phyloP scores from a whole-genome alignment of 2,329 filamentous ascomycete species.

The Venturia pyrina region DNA sequence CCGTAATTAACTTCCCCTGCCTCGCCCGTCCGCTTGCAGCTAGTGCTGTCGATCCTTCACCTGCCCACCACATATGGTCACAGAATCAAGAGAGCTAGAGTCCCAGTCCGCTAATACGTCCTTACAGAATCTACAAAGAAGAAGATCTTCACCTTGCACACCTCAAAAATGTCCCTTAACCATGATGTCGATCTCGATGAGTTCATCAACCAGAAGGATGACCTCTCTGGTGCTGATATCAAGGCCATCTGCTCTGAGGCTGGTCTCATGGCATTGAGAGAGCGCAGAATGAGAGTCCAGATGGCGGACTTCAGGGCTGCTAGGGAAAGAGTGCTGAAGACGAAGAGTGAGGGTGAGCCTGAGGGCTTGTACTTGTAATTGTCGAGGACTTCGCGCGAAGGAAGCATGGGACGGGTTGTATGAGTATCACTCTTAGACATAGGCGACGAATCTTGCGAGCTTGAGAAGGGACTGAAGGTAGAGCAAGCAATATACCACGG shows the following conservation, averaged over 20 bases:
- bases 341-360: conserved; percentile 96
- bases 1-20: background rate
- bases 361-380: conserved; percentile 94
- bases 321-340: conserved; percentile 89
- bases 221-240: conserved; percentile 93
- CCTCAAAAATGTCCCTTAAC: conserved; percentile 94
- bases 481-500: background rate
- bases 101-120: conserved; percentile 43
- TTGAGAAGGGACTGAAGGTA: background rate
- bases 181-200: conserved; percentile 97
- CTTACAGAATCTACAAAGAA: conserved; percentile 77
- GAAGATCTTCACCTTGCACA: conserved; percentile 98
- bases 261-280: conserved; percentile 83
- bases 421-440: background rate
- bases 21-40: background rate
- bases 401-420: background rate
- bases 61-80: background rate
- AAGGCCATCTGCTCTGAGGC: conserved; percentile 98
- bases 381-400: no score
- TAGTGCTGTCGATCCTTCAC: background rate
- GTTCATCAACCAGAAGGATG: conserved; percentile 97
- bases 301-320: conserved; percentile 97
- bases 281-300: conserved; percentile 94
- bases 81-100: background rate
- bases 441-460: background rate